A percentile compares a stretch with the other conserved stretches of the same genome.
Evolutionary conservation across 2,329 filamentous ascomycete species (phyloP).

Genomic region (Daldinia sp.): DNA sequence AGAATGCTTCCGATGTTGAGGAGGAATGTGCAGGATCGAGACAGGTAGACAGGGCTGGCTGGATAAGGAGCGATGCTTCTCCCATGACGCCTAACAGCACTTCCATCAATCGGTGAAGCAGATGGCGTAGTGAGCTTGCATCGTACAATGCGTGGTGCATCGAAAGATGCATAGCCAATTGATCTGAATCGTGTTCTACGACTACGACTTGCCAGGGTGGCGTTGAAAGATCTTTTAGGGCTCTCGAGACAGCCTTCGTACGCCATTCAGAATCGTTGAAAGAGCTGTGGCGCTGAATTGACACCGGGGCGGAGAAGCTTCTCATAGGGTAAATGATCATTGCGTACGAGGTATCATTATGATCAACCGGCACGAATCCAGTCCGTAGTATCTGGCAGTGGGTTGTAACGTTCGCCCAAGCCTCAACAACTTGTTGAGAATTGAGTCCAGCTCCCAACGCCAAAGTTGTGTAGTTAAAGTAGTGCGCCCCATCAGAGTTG

Average conservation of each 20-base stretch:
- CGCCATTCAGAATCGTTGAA: slow-evolving; percentile 53
- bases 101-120: slow-evolving; percentile 67
- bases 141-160: slow-evolving; percentile 89
- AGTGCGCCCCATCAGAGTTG: slow-evolving; percentile 70
- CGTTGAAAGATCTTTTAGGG: slow-evolving; percentile 56
- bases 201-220: slow-evolving; percentile 72
- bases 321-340: slow-evolving; percentile 70
- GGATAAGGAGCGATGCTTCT: slow-evolving; percentile 38
- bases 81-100: slow-evolving; percentile 40
- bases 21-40: slow-evolving; percentile 47
- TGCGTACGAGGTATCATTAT: slow-evolving; percentile 69
- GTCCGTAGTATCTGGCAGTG: slow-evolving; percentile 78
- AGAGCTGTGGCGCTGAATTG: slow-evolving; percentile 21
- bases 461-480: slow-evolving; percentile 77
- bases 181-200: slow-evolving; percentile 41
- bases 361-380: slow-evolving; percentile 72
- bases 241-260: slow-evolving; percentile 40
- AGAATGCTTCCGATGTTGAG: slow-evolving; percentile 62
- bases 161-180: slow-evolving; percentile 53
- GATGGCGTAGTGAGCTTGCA: slow-evolving; percentile 72
- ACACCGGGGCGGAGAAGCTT: slow-evolving; percentile 31
- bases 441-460: slow-evolving; percentile 54
- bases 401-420: slow-evolving; percentile 65
- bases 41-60: slow-evolving; percentile 53
- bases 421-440: slow-evolving; percentile 54